phyloP scores from a whole-genome alignment of 2,329 filamentous ascomycete genomes.

The Phaeophleospora eucalypticola region DNA sequence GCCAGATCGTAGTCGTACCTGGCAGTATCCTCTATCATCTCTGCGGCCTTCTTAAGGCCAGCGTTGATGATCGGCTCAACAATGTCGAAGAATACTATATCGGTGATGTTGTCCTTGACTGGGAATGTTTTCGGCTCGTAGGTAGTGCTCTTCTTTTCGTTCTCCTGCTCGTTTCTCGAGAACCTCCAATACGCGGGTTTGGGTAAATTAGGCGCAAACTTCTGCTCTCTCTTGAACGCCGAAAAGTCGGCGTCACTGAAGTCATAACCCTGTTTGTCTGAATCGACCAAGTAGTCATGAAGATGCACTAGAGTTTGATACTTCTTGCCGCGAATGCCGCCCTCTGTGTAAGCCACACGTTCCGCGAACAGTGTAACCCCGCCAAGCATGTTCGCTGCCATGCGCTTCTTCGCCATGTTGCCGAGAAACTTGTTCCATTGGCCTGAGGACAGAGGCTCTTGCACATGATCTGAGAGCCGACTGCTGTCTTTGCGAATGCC shows the following conservation, averaged over 20 bases:
- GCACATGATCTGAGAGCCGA: constrained; percentile 46
- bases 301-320: constrained; percentile 32
- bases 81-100: constrained; percentile 46
- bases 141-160: background rate
- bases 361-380: constrained; percentile 63
- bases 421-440: too few relatives aligned
- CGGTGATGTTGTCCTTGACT: constrained; percentile 51
- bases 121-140: constrained; percentile 1
- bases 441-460: constrained; percentile 47
- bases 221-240: constrained; percentile 51
- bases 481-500: constrained; percentile 50
- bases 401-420: too few relatives aligned
- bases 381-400: constrained; percentile 56
- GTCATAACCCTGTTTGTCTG: constrained; percentile 45
- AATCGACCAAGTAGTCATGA: constrained; percentile 46
- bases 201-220: constrained; percentile 43
- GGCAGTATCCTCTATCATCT: constrained; percentile 3
- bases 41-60: constrained; percentile 13
- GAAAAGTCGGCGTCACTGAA: constrained; percentile 47
- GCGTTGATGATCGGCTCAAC: constrained; percentile 23
- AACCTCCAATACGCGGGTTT: constrained; percentile 26
- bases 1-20: constrained; percentile 6
- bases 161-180: constrained; percentile 21
- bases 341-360: constrained; percentile 52
- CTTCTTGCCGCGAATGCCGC: constrained; percentile 9